These are phyloP conservation scores for Fraxinus velutina DNA, from an alignment of 305 asterid genomes.

Conservation along the genomic window DNA sequence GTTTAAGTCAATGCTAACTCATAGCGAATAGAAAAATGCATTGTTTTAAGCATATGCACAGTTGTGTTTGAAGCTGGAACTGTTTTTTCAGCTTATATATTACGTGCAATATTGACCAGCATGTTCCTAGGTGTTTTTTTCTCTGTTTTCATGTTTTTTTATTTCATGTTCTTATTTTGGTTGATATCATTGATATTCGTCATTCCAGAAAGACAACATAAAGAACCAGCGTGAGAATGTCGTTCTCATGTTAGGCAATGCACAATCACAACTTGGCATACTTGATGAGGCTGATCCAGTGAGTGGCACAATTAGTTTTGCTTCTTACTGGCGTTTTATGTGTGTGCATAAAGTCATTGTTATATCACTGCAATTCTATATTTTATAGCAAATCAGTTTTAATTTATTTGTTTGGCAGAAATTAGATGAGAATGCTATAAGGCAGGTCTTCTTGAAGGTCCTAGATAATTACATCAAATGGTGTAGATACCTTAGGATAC, in stretches of 20 bases:
- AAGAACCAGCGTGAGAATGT: constrained; percentile 97
- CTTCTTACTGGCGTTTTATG: constrained; percentile 6
- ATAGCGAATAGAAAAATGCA: background rate
- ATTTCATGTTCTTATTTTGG: constrained; percentile 17
- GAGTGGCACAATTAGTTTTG: constrained; percentile 40
- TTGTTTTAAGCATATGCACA: constrained; percentile 17
- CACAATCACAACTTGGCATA: constrained; percentile 78
- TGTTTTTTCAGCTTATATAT: constrained; percentile 6
- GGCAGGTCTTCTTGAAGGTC: constrained; percentile 88
- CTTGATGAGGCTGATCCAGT: constrained; percentile 80
- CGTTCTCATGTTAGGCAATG: constrained; percentile 75
- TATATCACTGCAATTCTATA: constrained; percentile 10
- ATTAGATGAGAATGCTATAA: constrained; percentile 82
- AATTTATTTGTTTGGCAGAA: constrained; percentile 46
- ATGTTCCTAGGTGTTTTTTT: background rate
- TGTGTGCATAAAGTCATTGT: constrained; percentile 8
- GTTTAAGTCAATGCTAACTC: background rate
- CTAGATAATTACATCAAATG: constrained; percentile 95
- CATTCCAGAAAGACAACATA: constrained; percentile 82
- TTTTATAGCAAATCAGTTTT: constrained; percentile 8
- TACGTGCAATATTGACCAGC: constrained; percentile 13
- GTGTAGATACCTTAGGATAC: constrained; percentile 88
- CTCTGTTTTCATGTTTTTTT: constrained; percentile 8
- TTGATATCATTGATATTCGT: constrained; percentile 12
- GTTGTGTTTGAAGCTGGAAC: background rate